Evolutionary conservation across 768 basidiomycete genomes (phyloP).

Genomic region (Phlebiopsis flavidoalba): DNA sequence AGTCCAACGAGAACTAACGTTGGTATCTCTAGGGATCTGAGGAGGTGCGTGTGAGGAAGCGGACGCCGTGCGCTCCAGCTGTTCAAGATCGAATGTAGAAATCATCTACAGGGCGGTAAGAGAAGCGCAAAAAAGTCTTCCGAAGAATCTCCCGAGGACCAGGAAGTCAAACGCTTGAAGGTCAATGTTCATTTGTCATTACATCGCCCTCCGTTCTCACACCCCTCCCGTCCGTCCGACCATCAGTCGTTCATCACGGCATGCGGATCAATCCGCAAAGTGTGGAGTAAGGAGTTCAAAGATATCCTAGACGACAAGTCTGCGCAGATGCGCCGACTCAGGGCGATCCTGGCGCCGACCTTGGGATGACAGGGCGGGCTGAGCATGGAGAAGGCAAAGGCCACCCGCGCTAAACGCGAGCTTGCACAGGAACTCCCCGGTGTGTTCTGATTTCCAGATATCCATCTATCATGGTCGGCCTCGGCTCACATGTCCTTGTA

Average conservation of each 20-base stretch:
- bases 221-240: not conserved
- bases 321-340: slow-evolving; percentile 63
- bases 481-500: slow-evolving; percentile 23
- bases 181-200: slow-evolving; percentile 25
- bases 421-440: slow-evolving; percentile 71
- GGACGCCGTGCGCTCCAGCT: not conserved
- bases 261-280: slow-evolving; percentile 73
- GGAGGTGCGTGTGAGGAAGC: not conserved
- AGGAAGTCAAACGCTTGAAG: slow-evolving; percentile 71
- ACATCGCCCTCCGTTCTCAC: not conserved
- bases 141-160: slow-evolving; percentile 55
- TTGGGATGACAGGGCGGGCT: slow-evolving; percentile 80
- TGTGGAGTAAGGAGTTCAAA: slow-evolving; percentile 71
- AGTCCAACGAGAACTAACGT: not conserved
- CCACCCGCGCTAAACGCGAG: slow-evolving; percentile 69
- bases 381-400: slow-evolving; percentile 77
- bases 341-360: slow-evolving; percentile 56
- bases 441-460: slow-evolving; percentile 22
- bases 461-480: not conserved
- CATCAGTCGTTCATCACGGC: slow-evolving; percentile 60
- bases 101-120: slow-evolving; percentile 25
- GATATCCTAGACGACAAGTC: slow-evolving; percentile 39
- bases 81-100: not conserved
- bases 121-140: slow-evolving; percentile 24
- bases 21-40: not conserved